These are phyloP conservation scores for Leishmania tarentolae DNA, from an alignment of 208 protist genomes.

Conservation along the genomic window DNA sequence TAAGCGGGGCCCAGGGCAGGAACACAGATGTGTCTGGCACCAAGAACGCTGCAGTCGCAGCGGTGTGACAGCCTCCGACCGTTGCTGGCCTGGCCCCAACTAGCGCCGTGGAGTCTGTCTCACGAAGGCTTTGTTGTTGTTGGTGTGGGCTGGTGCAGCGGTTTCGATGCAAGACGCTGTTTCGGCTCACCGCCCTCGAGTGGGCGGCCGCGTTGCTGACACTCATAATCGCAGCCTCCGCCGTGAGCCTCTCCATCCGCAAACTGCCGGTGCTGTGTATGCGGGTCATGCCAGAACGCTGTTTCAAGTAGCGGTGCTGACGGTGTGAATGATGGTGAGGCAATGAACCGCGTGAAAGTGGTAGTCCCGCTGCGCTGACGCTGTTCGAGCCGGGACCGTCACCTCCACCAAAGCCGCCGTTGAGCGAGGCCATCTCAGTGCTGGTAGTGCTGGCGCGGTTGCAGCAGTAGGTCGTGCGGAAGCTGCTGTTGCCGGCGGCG, in stretches of 20 bases:
- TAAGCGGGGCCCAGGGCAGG: conserved; percentile 66
- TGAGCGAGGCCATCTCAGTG: conserved; percentile 9
- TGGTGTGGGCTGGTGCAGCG: conserved; percentile 16
- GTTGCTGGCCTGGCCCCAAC: background rate
- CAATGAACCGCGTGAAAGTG: conserved; percentile 47
- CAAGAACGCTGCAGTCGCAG: background rate
- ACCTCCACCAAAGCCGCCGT: conserved; percentile 18
- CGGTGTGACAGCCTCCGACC: background rate
- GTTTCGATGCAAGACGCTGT: conserved; percentile 13
- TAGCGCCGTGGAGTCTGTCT: background rate
- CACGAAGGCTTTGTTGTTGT: conserved; percentile 7
- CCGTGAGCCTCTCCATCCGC: background rate
- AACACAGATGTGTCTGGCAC: conserved; percentile 64
- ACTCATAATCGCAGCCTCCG: background rate
- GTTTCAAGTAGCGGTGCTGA: conserved; percentile 17
- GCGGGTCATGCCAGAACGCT: background rate
- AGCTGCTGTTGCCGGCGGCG: conserved; percentile 29
- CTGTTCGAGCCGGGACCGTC: conserved; percentile 4
- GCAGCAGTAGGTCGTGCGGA: conserved; percentile 54
- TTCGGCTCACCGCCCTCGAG: conserved; percentile 9
- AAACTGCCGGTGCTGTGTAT: conserved; percentile 1
- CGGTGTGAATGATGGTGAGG: conserved; percentile 1
- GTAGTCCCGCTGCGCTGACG: conserved; percentile 32
- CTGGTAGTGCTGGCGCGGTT: conserved; percentile 17
- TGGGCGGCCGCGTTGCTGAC: conserved; percentile 6